Evolutionary conservation across 2,329 filamentous ascomycete species (phyloP), one percentile per base, ranked within the genome.

Genomic region (Fusarium goolgardi): DNA sequence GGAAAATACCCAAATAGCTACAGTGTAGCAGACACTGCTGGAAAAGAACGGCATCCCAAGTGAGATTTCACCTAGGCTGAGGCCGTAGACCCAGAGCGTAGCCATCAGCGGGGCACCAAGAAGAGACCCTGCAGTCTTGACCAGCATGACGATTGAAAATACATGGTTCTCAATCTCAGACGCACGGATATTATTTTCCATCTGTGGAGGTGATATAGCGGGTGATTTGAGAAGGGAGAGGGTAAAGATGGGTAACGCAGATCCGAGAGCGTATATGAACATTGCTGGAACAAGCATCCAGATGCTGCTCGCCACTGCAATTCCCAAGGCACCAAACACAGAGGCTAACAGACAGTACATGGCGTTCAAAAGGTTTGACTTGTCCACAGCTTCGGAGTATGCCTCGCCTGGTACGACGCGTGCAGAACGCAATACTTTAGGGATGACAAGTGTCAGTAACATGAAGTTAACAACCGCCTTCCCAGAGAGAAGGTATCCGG

Each of bases 71-170:
- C 79, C 79, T 0, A 78, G 63, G 1, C 73, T 72, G 16, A 85
- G 81, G 4, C 81, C 83, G n/a, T 70, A 69, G 7, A 84, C 79
- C 83, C 83, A 85, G 4, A 83, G 54, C 2, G 75, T 62, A 5
- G 82, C 81, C 82, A 85, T 84, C 11, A 82, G 67, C 1, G 82
- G 81, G 3, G 82, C 82, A 0, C 83, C 83, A 0, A 85, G 58
- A 12, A 85, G 75, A 9, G 82, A 82, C 5, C 83, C 83, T 0
- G 81, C 73, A 0, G 82, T 83, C 72, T 83, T 83, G 3, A 83
- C 77, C 67, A 85, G 76, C 82, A 85, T 85, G 16, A 83, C 82
- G n/a, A 85, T 79, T 3, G 83, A 82, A 58, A 84, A 84, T 3
- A 84, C 75, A 31, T 82, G 81, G 6, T 76, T 77, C 29, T 82